phyloP scores from a whole-genome alignment of 148 eudicot genomes.

The Rhododendron simsii region DNA sequence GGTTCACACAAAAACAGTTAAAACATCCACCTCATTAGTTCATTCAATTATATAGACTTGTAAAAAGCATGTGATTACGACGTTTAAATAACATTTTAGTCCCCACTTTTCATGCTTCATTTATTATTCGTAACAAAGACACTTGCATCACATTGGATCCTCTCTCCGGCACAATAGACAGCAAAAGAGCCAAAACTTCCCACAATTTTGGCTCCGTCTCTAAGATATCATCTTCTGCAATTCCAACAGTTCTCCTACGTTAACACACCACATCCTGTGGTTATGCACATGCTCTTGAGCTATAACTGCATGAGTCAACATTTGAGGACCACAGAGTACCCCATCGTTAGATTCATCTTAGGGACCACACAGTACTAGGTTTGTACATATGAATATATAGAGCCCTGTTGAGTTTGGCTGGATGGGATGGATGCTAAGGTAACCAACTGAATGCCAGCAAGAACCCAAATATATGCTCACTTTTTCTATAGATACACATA shows the following conservation, averaged over 20 bases:
- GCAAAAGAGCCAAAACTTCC: neutral
- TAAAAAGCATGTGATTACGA: neutral
- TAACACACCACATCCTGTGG: neutral
- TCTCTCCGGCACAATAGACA: neutral
- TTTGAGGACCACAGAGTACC: neutral
- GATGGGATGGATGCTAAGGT: constrained; percentile 8
- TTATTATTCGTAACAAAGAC: neutral
- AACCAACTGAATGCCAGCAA: neutral
- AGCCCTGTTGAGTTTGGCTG: constrained; percentile 7
- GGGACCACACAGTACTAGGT: neutral
- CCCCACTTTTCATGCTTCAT: neutral
- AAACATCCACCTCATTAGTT: neutral
- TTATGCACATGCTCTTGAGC: neutral
- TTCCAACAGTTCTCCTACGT: neutral
- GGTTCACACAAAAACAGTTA: neutral
- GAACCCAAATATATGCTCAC: constrained; percentile 1
- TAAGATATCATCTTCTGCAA: neutral
- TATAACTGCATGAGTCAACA: neutral
- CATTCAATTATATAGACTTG: neutral
- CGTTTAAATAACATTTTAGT: neutral
- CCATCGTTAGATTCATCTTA: neutral
- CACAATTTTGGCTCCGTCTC: neutral
- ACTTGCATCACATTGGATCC: neutral
- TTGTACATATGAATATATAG: neutral
- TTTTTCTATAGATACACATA: neutral